Base-by-base conservation (phyloP, 1,284 basidiomycete species). In the Amylostereum areolatum region DNA sequence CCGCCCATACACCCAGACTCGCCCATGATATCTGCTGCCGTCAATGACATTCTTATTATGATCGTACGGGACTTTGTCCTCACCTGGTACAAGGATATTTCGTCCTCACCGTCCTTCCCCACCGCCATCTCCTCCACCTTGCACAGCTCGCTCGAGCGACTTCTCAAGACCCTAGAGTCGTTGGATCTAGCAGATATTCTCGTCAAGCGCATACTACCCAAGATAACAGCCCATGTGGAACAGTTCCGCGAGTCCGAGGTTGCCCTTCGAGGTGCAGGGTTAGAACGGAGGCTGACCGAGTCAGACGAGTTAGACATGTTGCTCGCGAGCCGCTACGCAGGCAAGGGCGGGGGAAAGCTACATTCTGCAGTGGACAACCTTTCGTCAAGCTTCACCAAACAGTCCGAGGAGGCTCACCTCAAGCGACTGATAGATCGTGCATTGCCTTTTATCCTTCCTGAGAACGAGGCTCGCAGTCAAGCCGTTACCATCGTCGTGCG, bases 241-340 rank as follows among this genome's bases (percentile, higher is more conserved):
- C 84, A 88, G 46, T 97, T 92, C 63, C 84, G 90, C n/a, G 81
- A 89, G 55, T 92, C 94, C n/a, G 92, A 96, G 65, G 77, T 90
- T 43, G 83, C 83, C 5, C 73, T 90, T 35, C 81, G 83, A 31
- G 89, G 88, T 33, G 84, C 83, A 6, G 84, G 80, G 4, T 67
- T 91, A 48, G 85, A 90, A 62, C 80, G 87, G 39, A 80, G 78
- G 52, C 69, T 91, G 48, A 90, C 87, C 0, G 88, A 91, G 61
- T 92, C 89, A 2, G 89, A 92, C 62, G 91, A 93, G 59, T 73
- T 92, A 11, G 92, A 95, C 61, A 71, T 94, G 35, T 72, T 95
- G 10, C 71, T 95, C 28, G 92, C 92, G 1, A 85, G 81, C 56
- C 77, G 83, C 48, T 93, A 92, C 64, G 80, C 83, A 1, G 67